Percentiles rank a stretch among this genome's conserved stretches.
Evolutionary conservation across 257 asterid genomes (phyloP).

Genomic region (Solanum medicagineum): DNA sequence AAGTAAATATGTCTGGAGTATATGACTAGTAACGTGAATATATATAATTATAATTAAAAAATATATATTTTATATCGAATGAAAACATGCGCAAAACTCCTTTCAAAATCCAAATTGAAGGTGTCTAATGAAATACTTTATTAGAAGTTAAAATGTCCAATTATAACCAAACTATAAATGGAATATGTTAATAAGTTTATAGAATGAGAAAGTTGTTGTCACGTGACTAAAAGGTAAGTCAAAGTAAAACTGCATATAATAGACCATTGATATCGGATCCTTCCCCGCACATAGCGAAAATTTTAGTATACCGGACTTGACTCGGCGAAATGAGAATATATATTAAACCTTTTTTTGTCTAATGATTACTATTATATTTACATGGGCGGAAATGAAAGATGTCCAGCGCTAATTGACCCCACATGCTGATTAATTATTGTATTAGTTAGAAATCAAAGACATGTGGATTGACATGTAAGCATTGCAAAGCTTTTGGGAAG

Average conservation of each 20-base stretch:
- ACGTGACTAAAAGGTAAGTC: too few species aligned
- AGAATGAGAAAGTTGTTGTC: too few species aligned
- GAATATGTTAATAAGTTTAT: too few species aligned
- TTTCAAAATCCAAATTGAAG: background rate
- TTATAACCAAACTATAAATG: background rate
- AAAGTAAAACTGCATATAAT: too few species aligned
- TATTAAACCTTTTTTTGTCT: too few species aligned
- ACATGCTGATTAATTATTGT: background rate
- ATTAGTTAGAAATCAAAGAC: background rate
- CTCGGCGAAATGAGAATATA: too few species aligned
- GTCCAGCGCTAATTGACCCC: background rate
- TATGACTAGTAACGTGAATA: background rate
- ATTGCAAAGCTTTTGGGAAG: background rate
- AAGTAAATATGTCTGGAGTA: background rate
- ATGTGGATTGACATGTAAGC: background rate
- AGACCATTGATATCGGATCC: too few species aligned
- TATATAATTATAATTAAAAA: background rate
- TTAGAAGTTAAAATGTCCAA: background rate
- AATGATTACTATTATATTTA: background rate
- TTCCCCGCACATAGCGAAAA: too few species aligned
- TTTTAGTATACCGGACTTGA: too few species aligned
- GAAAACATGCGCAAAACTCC: background rate
- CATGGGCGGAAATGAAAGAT: background rate
- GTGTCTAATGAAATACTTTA: background rate
- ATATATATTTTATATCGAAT: background rate